These are phyloP conservation scores for Lactarius psammicola DNA, from an alignment of 768 basidiomycete genomes.

Conservation along the genomic window DNA sequence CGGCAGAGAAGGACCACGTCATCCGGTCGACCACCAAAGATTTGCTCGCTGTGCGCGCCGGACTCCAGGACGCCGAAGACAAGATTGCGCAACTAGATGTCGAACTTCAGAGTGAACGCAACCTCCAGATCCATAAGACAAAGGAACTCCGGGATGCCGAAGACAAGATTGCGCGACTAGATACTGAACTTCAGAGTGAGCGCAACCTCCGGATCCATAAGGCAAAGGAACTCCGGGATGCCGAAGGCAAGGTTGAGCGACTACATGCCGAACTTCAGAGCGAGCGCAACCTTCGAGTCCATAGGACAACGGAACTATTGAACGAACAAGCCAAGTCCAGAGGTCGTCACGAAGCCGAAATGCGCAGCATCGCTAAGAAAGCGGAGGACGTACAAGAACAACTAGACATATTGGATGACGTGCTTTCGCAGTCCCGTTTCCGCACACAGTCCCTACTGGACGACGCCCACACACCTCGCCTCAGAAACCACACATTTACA, in stretches of 20 bases:
- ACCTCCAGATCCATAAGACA: not conserved
- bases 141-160: not conserved
- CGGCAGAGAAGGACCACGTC: conserved; percentile 1
- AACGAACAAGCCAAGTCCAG: conserved; percentile 1
- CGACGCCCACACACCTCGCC: not conserved
- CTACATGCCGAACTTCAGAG: not conserved
- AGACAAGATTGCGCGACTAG: not conserved
- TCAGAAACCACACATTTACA: too few species aligned
- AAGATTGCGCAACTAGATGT: not conserved
- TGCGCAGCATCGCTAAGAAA: not conserved
- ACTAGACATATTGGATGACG: not conserved
- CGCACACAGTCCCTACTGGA: not conserved
- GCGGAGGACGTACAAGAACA: conserved; percentile 1
- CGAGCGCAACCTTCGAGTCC: not conserved
- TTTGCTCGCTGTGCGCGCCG: not conserved
- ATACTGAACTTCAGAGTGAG: not conserved
- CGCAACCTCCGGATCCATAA: not conserved
- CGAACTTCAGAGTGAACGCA: not conserved
- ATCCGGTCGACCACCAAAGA: conserved; percentile 3
- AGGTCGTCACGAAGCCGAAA: not conserved
- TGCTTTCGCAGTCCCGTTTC: not conserved
- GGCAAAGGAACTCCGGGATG: not conserved
- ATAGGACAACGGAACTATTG: not conserved
- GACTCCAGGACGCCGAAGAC: not conserved
- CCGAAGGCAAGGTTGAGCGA: not conserved